Conservation (phyloP, 371 early-diverging fungal species). For the Entomophthora muscae region DNA sequence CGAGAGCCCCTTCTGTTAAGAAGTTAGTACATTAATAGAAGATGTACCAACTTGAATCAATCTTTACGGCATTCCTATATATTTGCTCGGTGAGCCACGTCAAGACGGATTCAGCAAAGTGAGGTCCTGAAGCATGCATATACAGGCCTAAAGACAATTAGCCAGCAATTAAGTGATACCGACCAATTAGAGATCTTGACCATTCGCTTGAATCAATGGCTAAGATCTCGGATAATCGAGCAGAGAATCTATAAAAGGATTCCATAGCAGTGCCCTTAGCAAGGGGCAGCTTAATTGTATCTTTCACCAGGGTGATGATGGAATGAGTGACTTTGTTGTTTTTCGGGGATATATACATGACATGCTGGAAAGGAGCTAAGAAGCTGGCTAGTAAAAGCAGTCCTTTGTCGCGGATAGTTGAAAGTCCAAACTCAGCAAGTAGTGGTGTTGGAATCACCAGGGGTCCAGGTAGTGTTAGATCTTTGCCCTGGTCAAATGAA, state of each 20-base stretch:
- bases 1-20: background rate
- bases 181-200: background rate
- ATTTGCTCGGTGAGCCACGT: background rate
- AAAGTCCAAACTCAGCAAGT: background rate
- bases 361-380: constrained; percentile 3
- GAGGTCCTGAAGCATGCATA: background rate
- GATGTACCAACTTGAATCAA: background rate
- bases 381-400: background rate
- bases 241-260: background rate
- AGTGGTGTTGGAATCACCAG: background rate
- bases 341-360: background rate
- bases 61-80: background rate
- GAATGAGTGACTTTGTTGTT: background rate
- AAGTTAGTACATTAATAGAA: background rate
- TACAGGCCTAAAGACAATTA: background rate
- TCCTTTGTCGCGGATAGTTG: background rate
- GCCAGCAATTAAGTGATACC: background rate
- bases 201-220: background rate
- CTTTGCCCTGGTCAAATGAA: background rate
- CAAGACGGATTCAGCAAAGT: background rate
- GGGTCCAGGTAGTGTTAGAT: background rate
- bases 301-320: background rate
- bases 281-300: background rate
- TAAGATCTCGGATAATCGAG: background rate
- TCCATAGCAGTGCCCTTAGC: background rate